Evolutionary conservation across 176 grass and related monocot species (phyloP).

Genomic region (Phoenix dactylifera): DNA sequence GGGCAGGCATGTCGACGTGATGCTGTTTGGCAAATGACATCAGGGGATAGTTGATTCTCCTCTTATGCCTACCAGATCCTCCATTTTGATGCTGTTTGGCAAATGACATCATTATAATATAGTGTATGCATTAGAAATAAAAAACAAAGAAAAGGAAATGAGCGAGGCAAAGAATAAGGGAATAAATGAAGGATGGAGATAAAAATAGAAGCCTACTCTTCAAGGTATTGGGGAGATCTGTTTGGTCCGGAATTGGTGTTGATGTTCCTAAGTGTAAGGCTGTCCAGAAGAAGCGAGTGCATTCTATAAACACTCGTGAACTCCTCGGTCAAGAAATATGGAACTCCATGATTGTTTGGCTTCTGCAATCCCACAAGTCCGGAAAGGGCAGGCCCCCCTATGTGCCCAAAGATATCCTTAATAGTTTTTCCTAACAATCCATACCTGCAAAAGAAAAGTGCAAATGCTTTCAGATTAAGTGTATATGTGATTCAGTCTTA

Average conservation of each 20-base stretch:
- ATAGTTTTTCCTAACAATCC: slow-evolving; percentile 52
- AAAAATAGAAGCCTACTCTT: slow-evolving; percentile 26
- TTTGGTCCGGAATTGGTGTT: slow-evolving; percentile 20
- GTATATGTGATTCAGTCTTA: too few relatives aligned
- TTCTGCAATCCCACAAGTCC: slow-evolving; percentile 37
- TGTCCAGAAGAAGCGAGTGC: slow-evolving; percentile 38
- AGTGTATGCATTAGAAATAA: not conserved
- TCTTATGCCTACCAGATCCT: slow-evolving; percentile 34
- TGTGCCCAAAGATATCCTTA: slow-evolving; percentile 47
- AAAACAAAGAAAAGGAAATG: not conserved
- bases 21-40: slow-evolving; percentile 15
- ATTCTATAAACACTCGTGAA: slow-evolving; percentile 60
- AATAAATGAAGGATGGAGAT: too few relatives aligned
- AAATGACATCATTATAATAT: too few relatives aligned
- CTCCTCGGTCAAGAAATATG: slow-evolving; percentile 59
- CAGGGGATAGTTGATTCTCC: slow-evolving; percentile 15
- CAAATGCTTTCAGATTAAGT: too few relatives aligned
- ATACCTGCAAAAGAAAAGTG: slow-evolving; percentile 34
- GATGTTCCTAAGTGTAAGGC: slow-evolving; percentile 42
- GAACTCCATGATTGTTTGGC: slow-evolving; percentile 36
- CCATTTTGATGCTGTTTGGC: slow-evolving; percentile 28
- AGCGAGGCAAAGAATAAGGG: too few relatives aligned
- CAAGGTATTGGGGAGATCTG: slow-evolving; percentile 26
- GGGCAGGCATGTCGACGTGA: slow-evolving; percentile 40
- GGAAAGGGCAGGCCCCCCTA: slow-evolving; percentile 28